Base-by-base conservation (phyloP, 1,139 yeast species). In the Yamadazyma aaseri region DNA sequence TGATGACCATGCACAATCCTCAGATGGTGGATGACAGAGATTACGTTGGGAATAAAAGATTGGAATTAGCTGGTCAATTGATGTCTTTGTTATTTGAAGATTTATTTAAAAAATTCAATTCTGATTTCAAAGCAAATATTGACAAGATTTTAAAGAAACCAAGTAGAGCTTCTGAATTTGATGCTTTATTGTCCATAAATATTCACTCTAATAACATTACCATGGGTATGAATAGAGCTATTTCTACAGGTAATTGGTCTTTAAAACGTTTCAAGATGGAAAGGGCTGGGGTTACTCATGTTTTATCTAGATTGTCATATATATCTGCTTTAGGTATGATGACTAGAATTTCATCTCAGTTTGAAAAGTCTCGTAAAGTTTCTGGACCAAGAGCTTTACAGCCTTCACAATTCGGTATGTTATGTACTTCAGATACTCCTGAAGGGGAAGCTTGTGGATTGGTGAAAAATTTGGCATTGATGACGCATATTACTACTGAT, bases 361-460 rank as follows among this genome's bases (percentile, higher is more conserved):
- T 92, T 55, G 99, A 92, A 61, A 92, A 92, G 58, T 89, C 97
- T 2, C 76, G 99, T 67, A 92, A 92, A 60, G 98, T 92, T 27
- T 86, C 96, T 3, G 99, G 99, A 34, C 99, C 99, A 28, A 85
- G 99, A 75, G 97, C 99, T 14, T 73, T 92, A 47, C 99, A 92
- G 60, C 98, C 99, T 9, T 94, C 98, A 2, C 98, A 92, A 63
- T 92, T 92, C 60, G 98, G 98, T 55, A 92, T 92, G 97, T 72
- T 92, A 43, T 92, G 99, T 73, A 89, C 98, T 6, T 86, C 97
- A 0, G 99, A 92, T 75, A 92, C 99, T 0, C 99, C 99, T 3
- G 99, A 92, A 75, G 99, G 99, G 72, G 99, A 94, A 60, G 98
- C 99, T 1, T 92, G 99, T 79, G 99, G 99, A 53, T 75, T 92